A percentile compares a stretch with the other conserved stretches of the same genome.
phyloP scores from a whole-genome alignment of 495 filamentous ascomycete species.

The Penicillium egyptiacum region DNA sequence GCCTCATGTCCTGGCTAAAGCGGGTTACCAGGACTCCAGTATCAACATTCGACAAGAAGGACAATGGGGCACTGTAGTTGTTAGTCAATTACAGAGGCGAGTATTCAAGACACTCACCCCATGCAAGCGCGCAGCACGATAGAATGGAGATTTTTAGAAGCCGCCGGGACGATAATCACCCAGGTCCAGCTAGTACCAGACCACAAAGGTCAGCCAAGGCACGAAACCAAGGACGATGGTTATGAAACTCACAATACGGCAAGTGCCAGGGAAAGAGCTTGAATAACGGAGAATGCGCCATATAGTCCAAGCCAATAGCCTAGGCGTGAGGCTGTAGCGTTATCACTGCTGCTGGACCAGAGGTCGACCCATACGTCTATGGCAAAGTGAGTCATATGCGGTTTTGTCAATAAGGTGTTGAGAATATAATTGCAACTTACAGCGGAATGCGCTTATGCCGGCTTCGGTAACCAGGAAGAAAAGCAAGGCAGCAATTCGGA shows the following conservation, averaged over 20 bases:
- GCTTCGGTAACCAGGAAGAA: constrained; percentile 9
- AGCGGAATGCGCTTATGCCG: constrained; percentile 15
- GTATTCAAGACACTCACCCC: constrained; percentile 14
- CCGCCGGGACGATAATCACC: constrained; percentile 27
- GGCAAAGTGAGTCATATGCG: constrained; percentile 1
- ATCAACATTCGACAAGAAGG: constrained; percentile 43
- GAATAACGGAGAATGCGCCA: constrained; percentile 19
- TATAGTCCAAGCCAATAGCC: constrained; percentile 31
- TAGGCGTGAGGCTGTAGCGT: constrained; percentile 6
- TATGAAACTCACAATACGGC: not conserved
- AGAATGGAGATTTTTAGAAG: constrained; percentile 22
- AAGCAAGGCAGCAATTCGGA: constrained; percentile 10
- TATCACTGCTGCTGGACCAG: constrained; percentile 23
- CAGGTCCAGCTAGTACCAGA: constrained; percentile 22
- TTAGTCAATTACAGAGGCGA: constrained; percentile 3
- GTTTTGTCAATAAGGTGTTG: not conserved
- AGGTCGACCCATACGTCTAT: constrained; percentile 22
- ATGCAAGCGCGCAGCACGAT: constrained; percentile 18
- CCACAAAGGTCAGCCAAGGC: too few relatives aligned
- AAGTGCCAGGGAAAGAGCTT: constrained; percentile 14
- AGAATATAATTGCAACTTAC: constrained; percentile 8
- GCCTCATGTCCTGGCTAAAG: constrained; percentile 48
- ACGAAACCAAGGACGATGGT: not conserved
- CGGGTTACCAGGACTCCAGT: constrained; percentile 43
- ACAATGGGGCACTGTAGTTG: constrained; percentile 23